phyloP scores from a whole-genome alignment of 2,329 filamentous ascomycete species.

The Talaromyces sp. region DNA sequence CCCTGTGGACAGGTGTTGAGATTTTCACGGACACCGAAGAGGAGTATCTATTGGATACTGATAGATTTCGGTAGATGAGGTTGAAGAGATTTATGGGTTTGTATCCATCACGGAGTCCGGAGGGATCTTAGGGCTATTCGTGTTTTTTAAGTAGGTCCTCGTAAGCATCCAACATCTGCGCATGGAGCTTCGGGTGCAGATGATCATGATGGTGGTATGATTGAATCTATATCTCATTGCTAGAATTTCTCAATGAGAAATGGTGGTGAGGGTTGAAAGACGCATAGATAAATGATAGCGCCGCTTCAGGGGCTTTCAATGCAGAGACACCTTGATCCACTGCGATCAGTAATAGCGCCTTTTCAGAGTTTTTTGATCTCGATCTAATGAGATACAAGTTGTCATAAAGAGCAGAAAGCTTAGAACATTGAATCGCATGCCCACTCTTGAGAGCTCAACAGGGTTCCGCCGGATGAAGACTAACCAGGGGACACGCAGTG shows the following conservation, averaged over 20 bases:
- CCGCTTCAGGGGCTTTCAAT: background rate
- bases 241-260: background rate
- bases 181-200: too few species aligned
- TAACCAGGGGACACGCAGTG: background rate
- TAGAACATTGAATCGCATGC: background rate
- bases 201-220: too few species aligned
- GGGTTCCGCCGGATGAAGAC: background rate
- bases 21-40: background rate
- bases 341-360: background rate
- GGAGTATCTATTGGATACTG: background rate
- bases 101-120: background rate
- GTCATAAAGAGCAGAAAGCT: background rate
- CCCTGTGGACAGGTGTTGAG: background rate
- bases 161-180: too few species aligned
- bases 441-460: background rate
- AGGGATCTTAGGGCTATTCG: background rate
- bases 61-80: background rate
- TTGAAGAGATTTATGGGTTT: background rate
- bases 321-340: background rate
- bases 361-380: background rate
- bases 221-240: too few species aligned
- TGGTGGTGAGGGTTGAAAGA: background rate
- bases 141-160: background rate
- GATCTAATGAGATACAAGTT: background rate
- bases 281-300: background rate